Percentiles rank a stretch among this genome's conserved stretches.
These are phyloP conservation scores for Hysterangium stoloniferum DNA, from an alignment of 768 basidiomycete species.

Conservation along the genomic window DNA sequence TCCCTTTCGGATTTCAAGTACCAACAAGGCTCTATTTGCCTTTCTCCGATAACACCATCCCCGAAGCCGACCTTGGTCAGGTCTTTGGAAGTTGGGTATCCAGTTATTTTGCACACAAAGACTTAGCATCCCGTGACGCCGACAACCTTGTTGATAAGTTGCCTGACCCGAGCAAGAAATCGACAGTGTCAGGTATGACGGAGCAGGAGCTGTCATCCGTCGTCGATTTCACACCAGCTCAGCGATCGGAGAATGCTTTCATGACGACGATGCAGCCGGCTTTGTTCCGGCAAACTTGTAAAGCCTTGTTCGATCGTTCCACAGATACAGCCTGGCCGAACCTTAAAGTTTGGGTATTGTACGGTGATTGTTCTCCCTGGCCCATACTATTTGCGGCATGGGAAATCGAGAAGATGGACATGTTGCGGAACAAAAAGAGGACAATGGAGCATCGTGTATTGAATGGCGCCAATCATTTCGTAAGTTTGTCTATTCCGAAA, in stretches of 20 bases:
- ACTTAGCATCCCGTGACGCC: constrained; percentile 20
- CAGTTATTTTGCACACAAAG: constrained; percentile 27
- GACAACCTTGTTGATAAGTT: constrained; percentile 21
- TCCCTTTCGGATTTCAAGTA: constrained; percentile 21
- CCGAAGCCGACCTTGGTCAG: constrained; percentile 15
- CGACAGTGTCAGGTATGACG: background rate
- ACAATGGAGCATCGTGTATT: background rate
- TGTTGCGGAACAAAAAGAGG: background rate
- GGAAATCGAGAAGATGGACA: constrained; percentile 2
- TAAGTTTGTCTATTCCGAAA: background rate
- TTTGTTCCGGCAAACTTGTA: constrained; percentile 1
- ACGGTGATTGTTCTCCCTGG: background rate
- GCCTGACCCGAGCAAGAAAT: constrained; percentile 5
- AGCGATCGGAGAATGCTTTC: constrained; percentile 5
- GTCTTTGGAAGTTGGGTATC: constrained; percentile 25
- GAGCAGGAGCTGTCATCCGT: background rate
- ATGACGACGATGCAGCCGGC: background rate
- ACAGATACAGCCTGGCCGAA: background rate
- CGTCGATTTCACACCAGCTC: background rate
- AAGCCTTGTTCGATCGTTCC: background rate
- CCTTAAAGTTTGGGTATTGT: background rate
- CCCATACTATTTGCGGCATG: background rate
- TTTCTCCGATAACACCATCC: constrained; percentile 20
- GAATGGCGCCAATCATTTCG: background rate
- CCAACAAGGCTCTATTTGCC: constrained; percentile 22